Evolutionary conservation across 768 basidiomycete genomes (phyloP).

Genomic region (Lactifluus volemus): DNA sequence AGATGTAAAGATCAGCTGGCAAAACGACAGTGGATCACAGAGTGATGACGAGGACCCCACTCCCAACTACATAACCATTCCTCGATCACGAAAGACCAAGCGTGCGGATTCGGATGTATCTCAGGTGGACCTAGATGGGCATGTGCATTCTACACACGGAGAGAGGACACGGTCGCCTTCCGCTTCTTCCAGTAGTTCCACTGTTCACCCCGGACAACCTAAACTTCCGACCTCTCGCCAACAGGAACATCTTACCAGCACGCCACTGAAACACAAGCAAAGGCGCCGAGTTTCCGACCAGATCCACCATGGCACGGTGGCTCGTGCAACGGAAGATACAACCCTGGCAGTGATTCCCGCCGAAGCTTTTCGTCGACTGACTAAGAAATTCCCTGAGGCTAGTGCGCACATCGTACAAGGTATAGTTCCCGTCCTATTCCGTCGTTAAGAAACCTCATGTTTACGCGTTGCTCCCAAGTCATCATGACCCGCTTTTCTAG

Average conservation of each 20-base stretch:
- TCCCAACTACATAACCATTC: constrained; percentile 1
- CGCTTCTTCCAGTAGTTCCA: constrained; percentile 59
- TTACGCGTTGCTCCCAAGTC: constrained; percentile 34
- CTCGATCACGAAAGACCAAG: constrained; percentile 20
- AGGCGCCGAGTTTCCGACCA: constrained; percentile 17
- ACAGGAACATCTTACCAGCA: constrained; percentile 9
- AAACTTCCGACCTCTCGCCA: constrained; percentile 22
- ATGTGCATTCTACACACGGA: constrained; percentile 21
- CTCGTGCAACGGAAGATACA: constrained; percentile 89
- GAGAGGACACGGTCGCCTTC: constrained; percentile 42
- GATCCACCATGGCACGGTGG: constrained; percentile 66
- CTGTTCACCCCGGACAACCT: constrained; percentile 43
- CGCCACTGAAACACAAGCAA: constrained; percentile 3
- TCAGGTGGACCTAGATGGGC: constrained; percentile 38
- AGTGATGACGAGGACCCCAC: constrained; percentile 19
- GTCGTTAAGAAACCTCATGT: neutral
- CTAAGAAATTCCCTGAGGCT: constrained; percentile 95
- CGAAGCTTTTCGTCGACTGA: constrained; percentile 88
- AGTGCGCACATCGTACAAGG: constrained; percentile 96
- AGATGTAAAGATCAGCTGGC: constrained; percentile 87
- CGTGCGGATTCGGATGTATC: constrained; percentile 61
- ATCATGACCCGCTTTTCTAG: constrained; percentile 94
- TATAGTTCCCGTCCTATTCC: constrained; percentile 22
- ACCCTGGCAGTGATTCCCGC: constrained; percentile 99
- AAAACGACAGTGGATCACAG: constrained; percentile 37